Conservation (phyloP, 805 yeast genomes). For the Candida coleopterorum region DNA sequence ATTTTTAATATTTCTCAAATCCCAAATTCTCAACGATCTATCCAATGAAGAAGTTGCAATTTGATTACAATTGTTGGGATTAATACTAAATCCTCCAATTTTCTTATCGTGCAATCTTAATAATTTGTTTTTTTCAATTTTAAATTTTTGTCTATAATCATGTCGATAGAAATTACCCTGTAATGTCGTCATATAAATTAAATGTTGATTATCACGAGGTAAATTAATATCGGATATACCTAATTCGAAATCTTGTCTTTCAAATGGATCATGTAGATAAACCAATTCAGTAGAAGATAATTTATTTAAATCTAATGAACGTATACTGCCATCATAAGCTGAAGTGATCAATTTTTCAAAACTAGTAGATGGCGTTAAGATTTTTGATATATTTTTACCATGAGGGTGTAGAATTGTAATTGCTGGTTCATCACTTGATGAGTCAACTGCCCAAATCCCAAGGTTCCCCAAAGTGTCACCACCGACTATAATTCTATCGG, state of each 20-base stretch:
- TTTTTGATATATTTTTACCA: constrained; percentile 64
- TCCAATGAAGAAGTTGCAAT: constrained; percentile 89
- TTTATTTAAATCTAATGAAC: constrained; percentile 63
- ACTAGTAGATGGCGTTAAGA: constrained; percentile 47
- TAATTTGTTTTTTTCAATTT: constrained; percentile 24
- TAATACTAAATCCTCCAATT: constrained; percentile 82
- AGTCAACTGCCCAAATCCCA: constrained; percentile 82
- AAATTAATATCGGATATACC: constrained; percentile 73
- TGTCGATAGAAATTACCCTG: constrained; percentile 74
- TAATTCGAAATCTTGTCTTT: constrained; percentile 30
- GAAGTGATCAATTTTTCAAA: constrained; percentile 59
- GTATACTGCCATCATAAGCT: constrained; percentile 85
- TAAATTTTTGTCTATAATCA: constrained; percentile 55
- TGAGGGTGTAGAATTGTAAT: constrained; percentile 70
- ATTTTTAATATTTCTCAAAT: constrained; percentile 51
- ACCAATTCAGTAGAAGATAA: constrained; percentile 51
- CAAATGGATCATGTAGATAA: constrained; percentile 46
- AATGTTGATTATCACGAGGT: constrained; percentile 40
- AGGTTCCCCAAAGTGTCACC: constrained; percentile 88
- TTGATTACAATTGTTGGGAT: constrained; percentile 61
- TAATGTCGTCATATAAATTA: constrained; percentile 70
- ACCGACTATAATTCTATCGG: constrained; percentile 63
- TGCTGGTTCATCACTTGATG: constrained; percentile 39
- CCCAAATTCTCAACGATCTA: constrained; percentile 83
- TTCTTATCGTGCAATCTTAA: constrained; percentile 79